Conservation (phyloP, 495 filamentous ascomycete genomes). For the Trichoderma reesei region DNA sequence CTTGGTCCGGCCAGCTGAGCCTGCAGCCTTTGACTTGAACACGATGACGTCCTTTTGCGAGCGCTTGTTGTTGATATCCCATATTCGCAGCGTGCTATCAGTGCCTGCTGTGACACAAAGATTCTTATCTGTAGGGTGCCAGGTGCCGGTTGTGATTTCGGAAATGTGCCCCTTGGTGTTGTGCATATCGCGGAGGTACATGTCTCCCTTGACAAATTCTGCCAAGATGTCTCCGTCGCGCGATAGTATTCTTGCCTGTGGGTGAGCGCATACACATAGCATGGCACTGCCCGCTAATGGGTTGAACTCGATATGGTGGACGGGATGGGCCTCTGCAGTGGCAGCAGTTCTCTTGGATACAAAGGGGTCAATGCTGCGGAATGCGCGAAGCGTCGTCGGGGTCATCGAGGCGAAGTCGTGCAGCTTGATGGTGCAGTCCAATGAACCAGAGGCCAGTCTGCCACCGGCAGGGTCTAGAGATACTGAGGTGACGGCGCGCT, state of each 20-base stretch:
- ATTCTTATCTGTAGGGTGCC: constrained; percentile 77
- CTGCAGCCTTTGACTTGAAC: constrained; percentile 78
- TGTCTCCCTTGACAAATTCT: constrained; percentile 93
- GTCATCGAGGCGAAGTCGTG: constrained; percentile 97
- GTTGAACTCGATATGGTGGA: constrained; percentile 82
- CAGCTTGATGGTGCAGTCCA: constrained; percentile 82
- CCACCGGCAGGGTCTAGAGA: constrained; percentile 78
- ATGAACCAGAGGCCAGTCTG: constrained; percentile 77
- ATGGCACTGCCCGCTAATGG: constrained; percentile 69
- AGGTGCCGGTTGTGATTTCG: constrained; percentile 75
- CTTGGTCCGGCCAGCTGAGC: constrained; percentile 80
- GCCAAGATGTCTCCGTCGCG: constrained; percentile 77
- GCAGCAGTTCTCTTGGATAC: constrained; percentile 57
- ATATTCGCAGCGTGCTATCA: constrained; percentile 90
- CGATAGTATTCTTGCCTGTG: constrained; percentile 80
- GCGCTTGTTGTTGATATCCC: constrained; percentile 83
- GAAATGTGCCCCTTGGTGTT: constrained; percentile 94
- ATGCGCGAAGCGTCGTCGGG: constrained; percentile 82
- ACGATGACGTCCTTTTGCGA: constrained; percentile 88
- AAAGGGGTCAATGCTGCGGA: constrained; percentile 84
- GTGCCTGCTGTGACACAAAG: constrained; percentile 81
- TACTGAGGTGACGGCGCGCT: constrained; percentile 73
- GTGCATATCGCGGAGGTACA: constrained; percentile 94
- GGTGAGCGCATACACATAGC: constrained; percentile 73
- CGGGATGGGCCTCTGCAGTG: constrained; percentile 71